phyloP scores from a whole-genome alignment of 1,139 yeast genomes.

The Pichia sp. region DNA sequence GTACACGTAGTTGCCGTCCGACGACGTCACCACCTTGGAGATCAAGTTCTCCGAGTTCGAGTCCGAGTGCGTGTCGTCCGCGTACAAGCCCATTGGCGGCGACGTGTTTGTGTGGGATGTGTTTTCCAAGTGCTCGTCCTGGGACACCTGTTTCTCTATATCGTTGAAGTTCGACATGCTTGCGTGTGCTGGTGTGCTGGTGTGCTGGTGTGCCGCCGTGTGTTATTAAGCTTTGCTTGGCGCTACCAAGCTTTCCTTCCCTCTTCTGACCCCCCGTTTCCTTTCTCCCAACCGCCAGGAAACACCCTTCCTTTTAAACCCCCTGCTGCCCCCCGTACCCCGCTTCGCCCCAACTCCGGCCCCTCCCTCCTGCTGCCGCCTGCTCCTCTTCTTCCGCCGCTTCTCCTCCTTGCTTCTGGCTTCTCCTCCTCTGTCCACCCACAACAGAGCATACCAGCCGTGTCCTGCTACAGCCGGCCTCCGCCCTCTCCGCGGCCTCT shows the following conservation, averaged over 20 bases:
- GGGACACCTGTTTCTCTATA: constrained; percentile 28
- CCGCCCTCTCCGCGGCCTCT: not conserved
- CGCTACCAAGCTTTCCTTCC: not conserved
- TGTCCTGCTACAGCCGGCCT: not conserved
- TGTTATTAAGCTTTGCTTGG: no score
- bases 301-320: not conserved
- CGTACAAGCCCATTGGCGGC: constrained; percentile 18
- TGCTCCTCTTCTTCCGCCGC: no score
- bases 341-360: not conserved
- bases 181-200: no score
- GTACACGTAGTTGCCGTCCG: constrained; percentile 53
- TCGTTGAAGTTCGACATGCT: constrained; percentile 22
- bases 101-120: constrained; percentile 7
- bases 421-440: not conserved
- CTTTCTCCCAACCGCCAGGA: not conserved
- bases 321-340: not conserved
- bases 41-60: constrained; percentile 15
- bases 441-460: not conserved
- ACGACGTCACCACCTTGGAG: constrained; percentile 25
- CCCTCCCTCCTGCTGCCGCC: not conserved
- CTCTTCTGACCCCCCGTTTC: not conserved
- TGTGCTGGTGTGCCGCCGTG: no score
- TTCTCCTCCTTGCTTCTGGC: not conserved
- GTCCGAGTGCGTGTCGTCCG: constrained; percentile 11
- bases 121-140: constrained; percentile 25